Evolutionary conservation across 768 basidiomycete species (phyloP).

Genomic region (Phylloporus sp.): DNA sequence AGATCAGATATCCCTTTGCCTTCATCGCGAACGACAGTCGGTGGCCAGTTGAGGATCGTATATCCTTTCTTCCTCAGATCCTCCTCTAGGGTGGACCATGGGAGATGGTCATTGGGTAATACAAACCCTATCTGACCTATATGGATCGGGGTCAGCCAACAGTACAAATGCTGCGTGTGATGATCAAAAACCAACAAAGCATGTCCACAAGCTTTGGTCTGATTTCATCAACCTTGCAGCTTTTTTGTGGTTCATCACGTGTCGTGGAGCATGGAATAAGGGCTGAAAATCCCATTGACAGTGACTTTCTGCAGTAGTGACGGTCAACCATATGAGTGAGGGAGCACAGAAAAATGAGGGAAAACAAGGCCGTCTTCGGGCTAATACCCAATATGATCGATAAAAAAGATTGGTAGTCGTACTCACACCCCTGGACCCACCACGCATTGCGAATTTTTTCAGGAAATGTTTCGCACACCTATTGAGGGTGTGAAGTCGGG

Average conservation of each 20-base stretch:
- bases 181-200: slow-evolving; percentile 6
- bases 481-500: neutral
- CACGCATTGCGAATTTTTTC: neutral
- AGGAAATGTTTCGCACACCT: neutral
- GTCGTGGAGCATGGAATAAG: neutral
- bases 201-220: slow-evolving; percentile 1
- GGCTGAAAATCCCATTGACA: neutral
- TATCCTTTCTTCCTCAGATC: slow-evolving; percentile 4
- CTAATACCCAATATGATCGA: neutral
- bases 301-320: neutral
- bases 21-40: neutral
- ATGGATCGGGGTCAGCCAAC: neutral
- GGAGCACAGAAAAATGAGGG: too few relatives aligned
- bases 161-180: fast-evolving
- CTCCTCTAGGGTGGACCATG: slow-evolving; percentile 12
- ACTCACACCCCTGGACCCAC: neutral
- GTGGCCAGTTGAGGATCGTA: slow-evolving; percentile 6
- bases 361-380: too few relatives aligned
- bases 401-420: neutral
- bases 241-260: neutral
- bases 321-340: neutral
- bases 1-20: slow-evolving; percentile 5
- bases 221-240: slow-evolving; percentile 2
- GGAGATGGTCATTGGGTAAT: slow-evolving; percentile 1
- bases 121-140: slow-evolving; percentile 7